Evolutionary conservation across 2,329 filamentous ascomycete genomes (phyloP).

Genomic region (Monosporascus ibericus): DNA sequence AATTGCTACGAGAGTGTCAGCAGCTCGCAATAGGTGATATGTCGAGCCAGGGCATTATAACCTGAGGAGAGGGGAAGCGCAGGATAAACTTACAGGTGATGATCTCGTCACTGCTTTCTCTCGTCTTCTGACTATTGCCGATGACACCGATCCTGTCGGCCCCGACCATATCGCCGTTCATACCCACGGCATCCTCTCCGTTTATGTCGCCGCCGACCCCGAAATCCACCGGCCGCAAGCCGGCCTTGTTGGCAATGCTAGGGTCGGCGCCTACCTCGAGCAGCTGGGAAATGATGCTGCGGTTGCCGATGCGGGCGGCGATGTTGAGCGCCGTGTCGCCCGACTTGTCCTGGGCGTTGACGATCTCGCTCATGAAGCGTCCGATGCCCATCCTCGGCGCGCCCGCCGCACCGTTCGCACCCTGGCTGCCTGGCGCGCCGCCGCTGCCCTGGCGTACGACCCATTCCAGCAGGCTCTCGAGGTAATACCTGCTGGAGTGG

Average conservation of each 20-base stretch:
- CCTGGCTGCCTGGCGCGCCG: slow-evolving; percentile 52
- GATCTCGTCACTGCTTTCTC: slow-evolving; percentile 73
- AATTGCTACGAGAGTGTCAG: slow-evolving; percentile 55
- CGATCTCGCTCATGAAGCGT: slow-evolving; percentile 93
- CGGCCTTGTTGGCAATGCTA: slow-evolving; percentile 85
- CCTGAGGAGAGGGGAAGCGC: too few species aligned
- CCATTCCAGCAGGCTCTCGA: slow-evolving; percentile 91
- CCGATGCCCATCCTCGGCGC: slow-evolving; percentile 74
- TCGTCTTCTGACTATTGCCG: slow-evolving; percentile 49
- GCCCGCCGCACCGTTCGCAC: slow-evolving; percentile 27
- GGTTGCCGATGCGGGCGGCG: slow-evolving; percentile 85
- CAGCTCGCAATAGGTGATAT: slow-evolving; percentile 2
- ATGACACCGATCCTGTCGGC: slow-evolving; percentile 38
- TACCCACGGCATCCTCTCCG: slow-evolving; percentile 28
- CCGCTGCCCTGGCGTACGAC: slow-evolving; percentile 82
- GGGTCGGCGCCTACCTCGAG: slow-evolving; percentile 92
- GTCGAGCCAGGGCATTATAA: too few species aligned
- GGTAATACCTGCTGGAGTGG: slow-evolving; percentile 88
- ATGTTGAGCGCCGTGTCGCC: slow-evolving; percentile 95
- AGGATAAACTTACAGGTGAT: slow-evolving; percentile 59
- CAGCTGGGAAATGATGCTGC: slow-evolving; percentile 93
- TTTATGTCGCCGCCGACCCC: slow-evolving; percentile 68
- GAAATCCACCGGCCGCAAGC: slow-evolving; percentile 87
- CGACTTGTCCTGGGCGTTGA: slow-evolving; percentile 88
- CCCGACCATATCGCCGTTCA: slow-evolving; percentile 18